phyloP scores from a whole-genome alignment of 352 stramenopile genomes.

The Phytophthora vignae region DNA sequence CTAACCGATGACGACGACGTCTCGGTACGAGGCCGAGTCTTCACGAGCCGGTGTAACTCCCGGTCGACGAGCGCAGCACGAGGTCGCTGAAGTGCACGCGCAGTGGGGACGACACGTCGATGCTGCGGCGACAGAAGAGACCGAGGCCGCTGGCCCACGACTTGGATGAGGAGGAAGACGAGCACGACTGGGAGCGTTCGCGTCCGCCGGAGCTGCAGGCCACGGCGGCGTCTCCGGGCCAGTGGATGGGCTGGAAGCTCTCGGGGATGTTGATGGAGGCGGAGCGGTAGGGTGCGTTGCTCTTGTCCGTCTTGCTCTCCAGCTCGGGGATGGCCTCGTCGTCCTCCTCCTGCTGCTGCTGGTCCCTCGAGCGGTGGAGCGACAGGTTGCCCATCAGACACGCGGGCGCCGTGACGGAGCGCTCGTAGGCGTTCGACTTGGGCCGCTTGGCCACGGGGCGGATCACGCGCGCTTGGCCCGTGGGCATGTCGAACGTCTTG shows the following conservation, averaged over 20 bases:
- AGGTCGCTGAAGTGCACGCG: constrained; percentile 67
- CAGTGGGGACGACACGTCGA: constrained; percentile 75
- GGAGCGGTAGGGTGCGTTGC: constrained; percentile 23
- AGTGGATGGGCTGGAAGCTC: constrained; percentile 45
- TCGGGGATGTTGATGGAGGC: constrained; percentile 68
- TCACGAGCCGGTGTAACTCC: constrained; percentile 69
- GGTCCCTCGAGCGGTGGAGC: constrained; percentile 22
- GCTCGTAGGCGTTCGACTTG: constrained; percentile 56
- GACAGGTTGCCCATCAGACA: constrained; percentile 43
- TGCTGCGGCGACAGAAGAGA: constrained; percentile 71
- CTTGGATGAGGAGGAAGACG: constrained; percentile 62
- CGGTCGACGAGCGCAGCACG: constrained; percentile 64
- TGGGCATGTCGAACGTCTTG: constrained; percentile 55
- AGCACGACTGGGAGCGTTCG: constrained; percentile 38
- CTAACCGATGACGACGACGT: constrained; percentile 2
- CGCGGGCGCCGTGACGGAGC: constrained; percentile 34
- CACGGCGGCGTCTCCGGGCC: constrained; percentile 32
- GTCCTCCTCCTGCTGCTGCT: neutral
- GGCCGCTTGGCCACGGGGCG: constrained; percentile 63
- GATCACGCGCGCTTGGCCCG: constrained; percentile 45
- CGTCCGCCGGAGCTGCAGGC: constrained; percentile 10
- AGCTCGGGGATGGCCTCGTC: constrained; percentile 10
- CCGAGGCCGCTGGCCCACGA: constrained; percentile 59
- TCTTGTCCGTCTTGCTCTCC: constrained; percentile 22
- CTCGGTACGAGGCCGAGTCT: neutral